Base-by-base conservation (phyloP, 2,329 filamentous ascomycete species). In the Hypoxylon sp. region DNA sequence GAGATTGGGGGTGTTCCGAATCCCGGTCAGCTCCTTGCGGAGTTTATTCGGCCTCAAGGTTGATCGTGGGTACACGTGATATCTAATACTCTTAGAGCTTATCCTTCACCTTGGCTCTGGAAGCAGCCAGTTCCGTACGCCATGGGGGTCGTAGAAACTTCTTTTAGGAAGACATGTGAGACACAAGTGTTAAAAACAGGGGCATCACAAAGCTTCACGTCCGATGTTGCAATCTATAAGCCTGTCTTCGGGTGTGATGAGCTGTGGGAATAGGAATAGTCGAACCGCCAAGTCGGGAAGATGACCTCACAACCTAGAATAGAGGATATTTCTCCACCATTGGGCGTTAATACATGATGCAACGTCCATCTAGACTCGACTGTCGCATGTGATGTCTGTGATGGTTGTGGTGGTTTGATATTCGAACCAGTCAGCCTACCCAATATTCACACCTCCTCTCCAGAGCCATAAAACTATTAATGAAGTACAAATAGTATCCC, bases 301-400 rank as follows among this genome's bases (percentile, higher is more conserved):
- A 38, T 48, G 30, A 38, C 43, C 41, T 49, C 43, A 19, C 19
- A 32, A 21, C 43, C 55, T 45, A 58, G 55, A 49, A 58, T 58
- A 49, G 34, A 36, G 43, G 55, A 28, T 49, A 45, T 25, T 28
- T 48, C 55, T 21, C 55, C 55, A 58, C 55, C 41, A 45, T 58
- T 58, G 55, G 55, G 55, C 45, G 55, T 58, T 38, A 58, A 58
- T 58, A 58, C 55, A 49, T 58, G 23, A 49, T 48, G 55, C 19
- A 36, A 36, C 36, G 25, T 28, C 23, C 55, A 36, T 46, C 43
- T 38, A 21, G 30, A 58, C 30, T 49, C 32, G 14, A 49, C 19
- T 36, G 5, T 9, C 19, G 30, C 17, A 52, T 52, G 49, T 34
- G 45, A 19, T 23, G 23, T 49, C 30, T 10, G 30, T 45, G 32